Conservation (phyloP, 345 rosid species). For the Euphorbia peplus region DNA sequence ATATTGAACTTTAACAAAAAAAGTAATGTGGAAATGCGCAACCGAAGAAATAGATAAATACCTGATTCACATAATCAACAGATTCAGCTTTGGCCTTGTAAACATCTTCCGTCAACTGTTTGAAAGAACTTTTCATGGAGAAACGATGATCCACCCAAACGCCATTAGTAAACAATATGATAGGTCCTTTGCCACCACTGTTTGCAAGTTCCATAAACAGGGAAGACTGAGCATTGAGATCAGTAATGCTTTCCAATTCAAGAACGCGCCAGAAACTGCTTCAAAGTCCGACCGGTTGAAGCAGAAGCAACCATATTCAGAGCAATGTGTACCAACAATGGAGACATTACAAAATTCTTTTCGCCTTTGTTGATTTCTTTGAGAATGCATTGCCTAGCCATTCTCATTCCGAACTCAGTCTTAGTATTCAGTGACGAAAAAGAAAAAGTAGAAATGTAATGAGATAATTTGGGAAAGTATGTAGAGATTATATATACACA, state of each 20-base stretch:
- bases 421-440: background rate
- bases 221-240: background rate
- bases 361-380: slow-evolving; percentile 4
- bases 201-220: background rate
- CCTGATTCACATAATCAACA: slow-evolving; percentile 25
- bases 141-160: slow-evolving; percentile 18
- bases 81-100: slow-evolving; percentile 16
- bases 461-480: background rate
- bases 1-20: too few relatives aligned
- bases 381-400: slow-evolving; percentile 1
- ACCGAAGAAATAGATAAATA: too few relatives aligned
- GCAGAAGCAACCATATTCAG: slow-evolving; percentile 17
- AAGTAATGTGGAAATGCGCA: too few relatives aligned
- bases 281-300: background rate
- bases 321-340: slow-evolving; percentile 27
- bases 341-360: slow-evolving; percentile 14
- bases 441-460: too few relatives aligned
- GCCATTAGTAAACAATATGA: slow-evolving; percentile 9
- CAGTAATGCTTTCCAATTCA: background rate
- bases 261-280: background rate
- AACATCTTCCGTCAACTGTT: background rate
- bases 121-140: slow-evolving; percentile 11
- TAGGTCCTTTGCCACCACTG: background rate
- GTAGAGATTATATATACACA: too few relatives aligned
- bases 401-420: background rate